A percentile compares a stretch with the other conserved stretches of the same genome.
phyloP scores from a whole-genome alignment of 768 basidiomycete genomes.

The Tremella mesenterica region DNA sequence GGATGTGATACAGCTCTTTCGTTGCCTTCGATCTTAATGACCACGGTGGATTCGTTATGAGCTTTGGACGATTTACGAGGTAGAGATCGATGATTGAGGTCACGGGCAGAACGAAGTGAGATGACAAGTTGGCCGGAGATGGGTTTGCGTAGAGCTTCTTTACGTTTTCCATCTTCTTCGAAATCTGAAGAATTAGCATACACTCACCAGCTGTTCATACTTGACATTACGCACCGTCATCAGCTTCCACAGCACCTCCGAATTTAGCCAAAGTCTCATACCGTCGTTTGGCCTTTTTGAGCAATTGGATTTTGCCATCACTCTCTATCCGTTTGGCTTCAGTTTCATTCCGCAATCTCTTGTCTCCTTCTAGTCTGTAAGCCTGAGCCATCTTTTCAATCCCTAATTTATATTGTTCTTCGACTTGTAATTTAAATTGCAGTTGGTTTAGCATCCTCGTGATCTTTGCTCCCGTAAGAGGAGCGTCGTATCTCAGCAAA shows the following conservation, averaged over 20 bases:
- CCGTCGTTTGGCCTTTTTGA: constrained; percentile 82
- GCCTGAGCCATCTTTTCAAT: constrained; percentile 99
- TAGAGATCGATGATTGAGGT: constrained; percentile 88
- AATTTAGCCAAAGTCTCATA: constrained; percentile 94
- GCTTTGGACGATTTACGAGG: constrained; percentile 72
- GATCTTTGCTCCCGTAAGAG: constrained; percentile 90
- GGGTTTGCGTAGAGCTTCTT: constrained; percentile 90
- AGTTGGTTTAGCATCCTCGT: constrained; percentile 96
- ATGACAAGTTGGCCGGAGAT: constrained; percentile 85
- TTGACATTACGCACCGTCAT: constrained; percentile 53
- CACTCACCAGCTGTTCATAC: background rate
- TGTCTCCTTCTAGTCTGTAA: constrained; percentile 93
- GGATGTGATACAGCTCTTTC: constrained; percentile 86
- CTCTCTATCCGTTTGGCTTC: constrained; percentile 89
- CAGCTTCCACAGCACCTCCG: constrained; percentile 61
- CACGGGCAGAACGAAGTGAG: constrained; percentile 78
- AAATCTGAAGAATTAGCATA: constrained; percentile 45
- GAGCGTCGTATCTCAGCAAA: constrained; percentile 94
- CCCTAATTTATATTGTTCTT: constrained; percentile 94
- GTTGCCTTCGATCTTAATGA: constrained; percentile 92
- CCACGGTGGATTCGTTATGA: constrained; percentile 74
- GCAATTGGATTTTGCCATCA: constrained; percentile 89
- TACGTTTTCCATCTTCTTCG: constrained; percentile 70
- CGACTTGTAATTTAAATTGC: constrained; percentile 97
- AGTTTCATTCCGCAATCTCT: constrained; percentile 85